Evolutionary conservation across 352 stramenopile species (phyloP), one percentile per base, ranked within the genome.

Genomic region (Phytopythium oedochilum): DNA sequence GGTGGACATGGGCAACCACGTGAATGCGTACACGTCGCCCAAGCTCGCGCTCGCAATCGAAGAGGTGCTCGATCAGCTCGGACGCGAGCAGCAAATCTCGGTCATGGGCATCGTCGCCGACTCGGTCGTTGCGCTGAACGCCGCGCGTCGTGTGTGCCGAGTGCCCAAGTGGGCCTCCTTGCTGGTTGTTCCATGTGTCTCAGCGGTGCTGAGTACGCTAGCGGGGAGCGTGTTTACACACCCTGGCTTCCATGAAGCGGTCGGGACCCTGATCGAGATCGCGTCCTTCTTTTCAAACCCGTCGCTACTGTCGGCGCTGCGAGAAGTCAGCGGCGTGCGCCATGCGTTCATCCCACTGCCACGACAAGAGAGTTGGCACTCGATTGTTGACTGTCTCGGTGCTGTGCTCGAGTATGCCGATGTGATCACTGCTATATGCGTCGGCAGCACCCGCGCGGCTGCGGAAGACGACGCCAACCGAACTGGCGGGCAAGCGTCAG

Each of bases 71-170:
- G 20, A 61, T 15, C 59, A 72, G 55, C 64, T 92, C 1, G 47
- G 47, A 1, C 69, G 73, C 23, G 54, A 70, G 26, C 66, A 81
- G 53, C 79, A 83, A 25, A 86, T 91, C 55, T 74, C 57, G 26
- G 78, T 94, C 36, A 78, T 92, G 60, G 79, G 74, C 15, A 84
- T 94, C 46, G 80, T 94, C 14, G 79, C 75, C 3, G 79, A 92
- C 51, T 84, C 79, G 5, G 71, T 73, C 23, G 63, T 89, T 20
- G 71, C 69, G 20, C 55, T 91, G 7, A 78, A 78, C 40, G 83
- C 79, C 0, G 79, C 83, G 1, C 68, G 73, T 15, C 70, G 55
- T 39, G 80, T 89, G 17, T 86, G 73, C 43, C 36, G 44, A 18
- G 63, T 25, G 17, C 40, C 32, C 54, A 74, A 63, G 42, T 83